Percentiles rank a stretch among this genome's conserved stretches.
phyloP scores from a whole-genome alignment of 148 eudicot species.

The Rhododendron williamsianum region DNA sequence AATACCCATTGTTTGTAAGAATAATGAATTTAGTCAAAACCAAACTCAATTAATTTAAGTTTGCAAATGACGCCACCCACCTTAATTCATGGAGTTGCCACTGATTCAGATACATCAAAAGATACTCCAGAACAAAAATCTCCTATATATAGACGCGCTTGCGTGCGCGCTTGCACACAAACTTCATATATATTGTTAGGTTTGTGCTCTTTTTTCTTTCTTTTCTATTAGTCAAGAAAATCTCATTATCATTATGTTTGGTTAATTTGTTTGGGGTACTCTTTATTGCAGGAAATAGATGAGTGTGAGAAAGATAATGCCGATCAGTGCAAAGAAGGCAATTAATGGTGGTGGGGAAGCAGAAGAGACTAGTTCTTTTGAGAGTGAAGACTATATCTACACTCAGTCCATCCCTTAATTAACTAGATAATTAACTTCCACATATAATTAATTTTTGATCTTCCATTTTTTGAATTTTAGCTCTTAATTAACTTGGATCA shows the following conservation, averaged over 20 bases:
- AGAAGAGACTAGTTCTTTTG: constrained; percentile 16
- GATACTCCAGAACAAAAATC: not conserved
- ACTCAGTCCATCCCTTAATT: constrained; percentile 28
- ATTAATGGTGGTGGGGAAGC: not conserved
- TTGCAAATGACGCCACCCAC: too few relatives aligned
- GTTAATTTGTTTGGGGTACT: not conserved
- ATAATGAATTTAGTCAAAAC: too few relatives aligned
- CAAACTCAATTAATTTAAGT: too few relatives aligned
- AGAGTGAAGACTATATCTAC: constrained; percentile 35
- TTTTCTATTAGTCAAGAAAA: too few relatives aligned
- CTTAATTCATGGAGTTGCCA: too few relatives aligned
- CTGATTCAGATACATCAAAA: not conserved
- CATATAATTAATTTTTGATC: not conserved
- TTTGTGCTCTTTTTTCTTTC: not conserved
- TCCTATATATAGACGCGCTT: too few relatives aligned
- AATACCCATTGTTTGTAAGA: too few relatives aligned
- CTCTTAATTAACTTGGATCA: not conserved
- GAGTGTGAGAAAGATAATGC: constrained; percentile 8
- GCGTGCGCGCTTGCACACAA: too few relatives aligned
- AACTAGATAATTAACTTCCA: not conserved
- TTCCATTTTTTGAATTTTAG: not conserved
- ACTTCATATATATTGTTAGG: too few relatives aligned
- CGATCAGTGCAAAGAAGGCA: constrained; percentile 17
- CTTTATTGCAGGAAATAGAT: constrained; percentile 16
- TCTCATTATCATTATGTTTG: not conserved